These are phyloP conservation scores for Zalaria sp. DNA, from an alignment of 2,329 filamentous ascomycete species.

Conservation along the genomic window DNA sequence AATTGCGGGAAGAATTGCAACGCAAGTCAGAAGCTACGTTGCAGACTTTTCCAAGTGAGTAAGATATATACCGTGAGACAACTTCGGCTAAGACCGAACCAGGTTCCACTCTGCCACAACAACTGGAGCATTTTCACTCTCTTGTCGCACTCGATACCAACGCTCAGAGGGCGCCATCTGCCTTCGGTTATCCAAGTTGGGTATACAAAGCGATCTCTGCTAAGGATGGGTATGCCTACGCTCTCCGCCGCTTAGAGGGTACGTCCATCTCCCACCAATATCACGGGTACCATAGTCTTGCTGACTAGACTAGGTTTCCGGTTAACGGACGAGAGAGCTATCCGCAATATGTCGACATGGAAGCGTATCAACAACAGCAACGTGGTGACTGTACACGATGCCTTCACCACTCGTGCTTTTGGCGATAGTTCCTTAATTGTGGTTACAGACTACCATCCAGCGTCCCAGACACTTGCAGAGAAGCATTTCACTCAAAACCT, in stretches of 20 bases:
- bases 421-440: constrained; percentile 90
- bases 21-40: constrained; percentile 75
- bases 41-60: constrained; percentile 66
- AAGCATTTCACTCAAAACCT: constrained; percentile 46
- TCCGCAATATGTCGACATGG: constrained; percentile 78
- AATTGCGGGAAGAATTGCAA: constrained; percentile 74
- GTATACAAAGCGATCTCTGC: constrained; percentile 86
- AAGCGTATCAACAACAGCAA: constrained; percentile 69
- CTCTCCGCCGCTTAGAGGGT: constrained; percentile 70
- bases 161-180: constrained; percentile 60
- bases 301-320: constrained; percentile 48
- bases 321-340: constrained; percentile 77
- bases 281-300: constrained; percentile 2
- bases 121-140: constrained; percentile 80
- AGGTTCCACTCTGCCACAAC: constrained; percentile 55
- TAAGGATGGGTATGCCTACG: constrained; percentile 82
- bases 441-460: constrained; percentile 83
- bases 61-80: background rate
- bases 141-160: constrained; percentile 77
- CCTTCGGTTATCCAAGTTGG: constrained; percentile 85
- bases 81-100: constrained; percentile 3
- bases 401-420: constrained; percentile 86
- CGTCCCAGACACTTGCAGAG: constrained; percentile 80
- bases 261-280: constrained; percentile 13
- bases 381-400: constrained; percentile 77